phyloP scores from a whole-genome alignment of 139 green algal genomes.

The Nannochloris sp. region DNA sequence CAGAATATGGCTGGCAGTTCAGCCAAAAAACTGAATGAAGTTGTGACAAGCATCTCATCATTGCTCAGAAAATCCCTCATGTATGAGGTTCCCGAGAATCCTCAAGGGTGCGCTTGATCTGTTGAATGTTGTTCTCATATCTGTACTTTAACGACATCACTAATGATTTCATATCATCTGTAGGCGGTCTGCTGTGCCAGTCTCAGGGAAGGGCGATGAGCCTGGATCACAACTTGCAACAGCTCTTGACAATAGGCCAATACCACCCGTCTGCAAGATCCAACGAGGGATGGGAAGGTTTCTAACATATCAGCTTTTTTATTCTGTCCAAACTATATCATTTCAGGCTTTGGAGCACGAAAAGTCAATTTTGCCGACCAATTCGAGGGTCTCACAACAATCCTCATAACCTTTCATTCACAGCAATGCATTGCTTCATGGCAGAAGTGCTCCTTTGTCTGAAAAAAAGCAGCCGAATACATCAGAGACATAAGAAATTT shows the following conservation, averaged over 20 bases:
- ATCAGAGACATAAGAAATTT: too few relatives aligned
- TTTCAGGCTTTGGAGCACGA: slow-evolving; percentile 4
- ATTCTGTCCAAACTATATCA: slow-evolving; percentile 4
- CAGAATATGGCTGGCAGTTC: not conserved
- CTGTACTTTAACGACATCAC: too few relatives aligned
- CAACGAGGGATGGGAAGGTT: slow-evolving; percentile 2
- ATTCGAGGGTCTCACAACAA: too few relatives aligned
- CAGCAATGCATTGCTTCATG: too few relatives aligned
- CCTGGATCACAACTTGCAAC: not conserved
- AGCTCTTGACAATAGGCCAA: not conserved
- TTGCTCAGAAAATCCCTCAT: slow-evolving; percentile 6
- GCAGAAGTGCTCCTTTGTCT: too few relatives aligned
- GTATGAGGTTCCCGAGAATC: slow-evolving; percentile 5
- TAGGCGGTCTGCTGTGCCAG: not conserved
- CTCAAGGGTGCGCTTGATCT: not conserved
- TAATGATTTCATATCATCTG: not conserved
- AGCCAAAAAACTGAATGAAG: not conserved
- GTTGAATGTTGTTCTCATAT: too few relatives aligned
- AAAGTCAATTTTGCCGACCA: not conserved
- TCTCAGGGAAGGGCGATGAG: not conserved
- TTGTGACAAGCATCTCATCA: not conserved
- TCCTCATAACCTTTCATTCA: too few relatives aligned
- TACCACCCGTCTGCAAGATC: slow-evolving; percentile 5
- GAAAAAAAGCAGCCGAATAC: too few relatives aligned
- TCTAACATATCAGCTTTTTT: slow-evolving; percentile 8